A percentile compares a stretch with the other conserved stretches of the same genome.
Evolutionary conservation across 192 early-diverging fungal genomes (phyloP).

Genomic region (Backusella australiensis): DNA sequence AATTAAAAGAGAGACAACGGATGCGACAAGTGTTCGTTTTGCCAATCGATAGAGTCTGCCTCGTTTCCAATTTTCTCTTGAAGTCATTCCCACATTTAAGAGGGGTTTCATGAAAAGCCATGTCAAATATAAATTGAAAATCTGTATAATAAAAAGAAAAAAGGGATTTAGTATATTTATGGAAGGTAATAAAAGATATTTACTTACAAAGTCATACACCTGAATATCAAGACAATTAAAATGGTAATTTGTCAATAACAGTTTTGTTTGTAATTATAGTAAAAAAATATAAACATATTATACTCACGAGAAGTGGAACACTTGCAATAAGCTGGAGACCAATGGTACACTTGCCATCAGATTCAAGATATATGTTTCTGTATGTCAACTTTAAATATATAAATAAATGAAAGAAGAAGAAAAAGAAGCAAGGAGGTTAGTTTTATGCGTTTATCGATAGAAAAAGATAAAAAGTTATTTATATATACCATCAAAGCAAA

Average conservation of each 20-base stretch:
- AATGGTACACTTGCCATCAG: slow-evolving; percentile 31
- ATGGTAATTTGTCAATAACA: not conserved
- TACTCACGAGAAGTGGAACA: slow-evolving; percentile 38
- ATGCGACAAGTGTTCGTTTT: slow-evolving; percentile 43
- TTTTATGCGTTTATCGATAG: not conserved
- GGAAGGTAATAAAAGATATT: not conserved
- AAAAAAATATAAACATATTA: not conserved
- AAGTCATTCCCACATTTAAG: slow-evolving; percentile 11
- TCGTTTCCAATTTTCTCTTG: slow-evolving; percentile 26
- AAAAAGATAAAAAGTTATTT: not conserved
- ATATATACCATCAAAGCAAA: slow-evolving; percentile 38
- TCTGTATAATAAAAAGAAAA: not conserved
- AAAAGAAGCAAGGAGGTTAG: not conserved
- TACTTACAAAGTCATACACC: slow-evolving; percentile 38
- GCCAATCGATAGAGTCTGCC: slow-evolving; percentile 34
- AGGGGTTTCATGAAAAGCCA: slow-evolving; percentile 36
- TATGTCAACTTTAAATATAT: slow-evolving; percentile 21
- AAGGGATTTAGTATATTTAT: not conserved
- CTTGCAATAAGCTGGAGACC: slow-evolving; percentile 28
- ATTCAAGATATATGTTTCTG: slow-evolving; percentile 25
- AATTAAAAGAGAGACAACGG: slow-evolving; percentile 39
- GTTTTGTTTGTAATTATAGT: not conserved
- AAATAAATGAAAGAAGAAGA: not conserved
- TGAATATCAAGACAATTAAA: not conserved
- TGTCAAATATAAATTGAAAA: slow-evolving; percentile 39